Conservation (phyloP, 768 basidiomycete species). For the Termitomyces sp. region DNA sequence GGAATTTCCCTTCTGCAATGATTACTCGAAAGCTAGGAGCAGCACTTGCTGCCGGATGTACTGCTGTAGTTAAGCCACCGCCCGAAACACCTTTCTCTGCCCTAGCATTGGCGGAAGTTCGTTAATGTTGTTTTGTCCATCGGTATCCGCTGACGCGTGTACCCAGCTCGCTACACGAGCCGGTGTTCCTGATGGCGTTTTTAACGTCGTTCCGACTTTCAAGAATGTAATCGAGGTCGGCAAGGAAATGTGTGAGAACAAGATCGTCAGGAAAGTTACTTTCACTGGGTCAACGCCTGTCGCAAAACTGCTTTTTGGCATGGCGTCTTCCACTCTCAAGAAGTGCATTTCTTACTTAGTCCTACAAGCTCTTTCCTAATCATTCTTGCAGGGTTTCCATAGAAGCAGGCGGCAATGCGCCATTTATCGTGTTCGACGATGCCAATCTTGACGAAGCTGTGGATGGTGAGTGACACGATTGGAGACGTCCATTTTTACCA, state of each 20-base stretch:
- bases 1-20: constrained; percentile 97
- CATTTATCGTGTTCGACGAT: constrained; percentile 97
- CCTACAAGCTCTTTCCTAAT: not conserved
- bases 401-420: constrained; percentile 92
- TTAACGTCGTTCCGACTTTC: constrained; percentile 90
- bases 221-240: constrained; percentile 86
- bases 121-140: not conserved
- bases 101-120: constrained; percentile 86
- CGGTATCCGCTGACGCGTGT: not conserved
- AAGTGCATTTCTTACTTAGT: constrained; percentile 47
- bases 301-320: constrained; percentile 69
- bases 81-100: constrained; percentile 93
- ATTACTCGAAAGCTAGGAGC: constrained; percentile 87
- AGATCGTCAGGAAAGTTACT: constrained; percentile 79
- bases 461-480: constrained; percentile 45
- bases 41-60: constrained; percentile 95
- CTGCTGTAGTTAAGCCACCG: constrained; percentile 91
- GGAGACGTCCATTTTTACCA: not conserved
- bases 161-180: constrained; percentile 75
- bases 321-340: constrained; percentile 77
- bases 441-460: constrained; percentile 93
- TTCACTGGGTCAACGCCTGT: constrained; percentile 89
- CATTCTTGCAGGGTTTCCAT: constrained; percentile 50
- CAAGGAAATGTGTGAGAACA: constrained; percentile 91
- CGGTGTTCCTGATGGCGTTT: constrained; percentile 92